Percentiles rank a stretch among this genome's conserved stretches.
Conservation (phyloP, 768 basidiomycete species). For the Tulasnella sp. region DNA sequence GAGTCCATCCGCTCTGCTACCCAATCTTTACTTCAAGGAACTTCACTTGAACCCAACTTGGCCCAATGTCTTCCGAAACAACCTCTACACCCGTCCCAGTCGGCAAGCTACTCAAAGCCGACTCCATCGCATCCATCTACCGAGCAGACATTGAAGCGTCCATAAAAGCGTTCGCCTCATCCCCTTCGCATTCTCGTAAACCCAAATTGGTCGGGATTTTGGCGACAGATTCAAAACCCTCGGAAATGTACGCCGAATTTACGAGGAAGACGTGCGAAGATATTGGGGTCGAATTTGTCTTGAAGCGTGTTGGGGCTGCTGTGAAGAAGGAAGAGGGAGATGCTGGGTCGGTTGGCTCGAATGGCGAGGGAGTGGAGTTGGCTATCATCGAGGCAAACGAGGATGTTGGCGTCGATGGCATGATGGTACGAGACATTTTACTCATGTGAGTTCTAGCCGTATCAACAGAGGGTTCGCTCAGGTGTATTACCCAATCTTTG, state of each 20-base stretch:
- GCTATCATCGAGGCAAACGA: constrained; percentile 94
- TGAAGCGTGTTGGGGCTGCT: constrained; percentile 63
- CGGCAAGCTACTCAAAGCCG: constrained; percentile 67
- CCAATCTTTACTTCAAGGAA: not conserved
- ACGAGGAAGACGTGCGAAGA: constrained; percentile 85
- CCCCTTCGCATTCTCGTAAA: constrained; percentile 19
- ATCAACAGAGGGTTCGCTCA: constrained; percentile 28
- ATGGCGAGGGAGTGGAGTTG: constrained; percentile 90
- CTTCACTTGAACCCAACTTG: not conserved
- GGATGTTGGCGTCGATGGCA: constrained; percentile 75
- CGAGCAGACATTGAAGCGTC: constrained; percentile 53
- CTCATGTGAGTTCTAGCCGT: not conserved
- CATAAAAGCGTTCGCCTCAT: constrained; percentile 15
- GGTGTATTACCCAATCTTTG: constrained; percentile 97
- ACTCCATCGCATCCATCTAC: constrained; percentile 63
- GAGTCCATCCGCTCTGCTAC: not conserved
- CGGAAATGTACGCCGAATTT: constrained; percentile 79
- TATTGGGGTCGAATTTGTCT: constrained; percentile 78
- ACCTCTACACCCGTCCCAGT: constrained; percentile 3
- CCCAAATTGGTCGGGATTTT: constrained; percentile 89
- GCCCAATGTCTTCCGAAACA: constrained; percentile 10
- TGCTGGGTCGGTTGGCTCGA: constrained; percentile 39
- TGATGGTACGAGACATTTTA: constrained; percentile 62
- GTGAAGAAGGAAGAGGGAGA: constrained; percentile 38
- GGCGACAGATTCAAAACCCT: constrained; percentile 72